Percentiles rank a stretch among this genome's conserved stretches.
phyloP scores from a whole-genome alignment of 768 basidiomycete genomes.

The Exidia glandulosa region DNA sequence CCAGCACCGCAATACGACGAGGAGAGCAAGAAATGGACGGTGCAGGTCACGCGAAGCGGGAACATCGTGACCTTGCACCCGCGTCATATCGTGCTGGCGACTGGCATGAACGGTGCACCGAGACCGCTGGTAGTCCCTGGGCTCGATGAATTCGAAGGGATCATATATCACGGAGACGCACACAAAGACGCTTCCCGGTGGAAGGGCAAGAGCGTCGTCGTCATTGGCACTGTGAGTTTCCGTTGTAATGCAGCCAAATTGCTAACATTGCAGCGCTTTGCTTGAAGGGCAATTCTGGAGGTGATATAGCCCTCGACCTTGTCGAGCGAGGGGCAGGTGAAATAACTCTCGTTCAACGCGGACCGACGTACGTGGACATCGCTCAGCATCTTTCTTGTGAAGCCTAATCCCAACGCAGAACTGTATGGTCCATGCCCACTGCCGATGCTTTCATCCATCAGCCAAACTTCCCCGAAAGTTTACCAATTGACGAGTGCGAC shows the following conservation, averaged over 20 bases:
- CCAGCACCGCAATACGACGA: slow-evolving; percentile 26
- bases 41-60: neutral
- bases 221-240: neutral
- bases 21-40: slow-evolving; percentile 12
- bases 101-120: neutral
- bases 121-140: neutral
- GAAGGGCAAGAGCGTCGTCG: neutral
- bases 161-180: neutral
- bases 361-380: too few relatives aligned
- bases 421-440: neutral
- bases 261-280: neutral
- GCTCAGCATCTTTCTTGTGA: neutral
- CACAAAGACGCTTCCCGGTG: neutral
- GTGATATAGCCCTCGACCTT: slow-evolving; percentile 4
- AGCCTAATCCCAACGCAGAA: neutral
- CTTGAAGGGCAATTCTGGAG: neutral
- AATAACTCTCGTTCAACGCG: too few relatives aligned
- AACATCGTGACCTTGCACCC: neutral
- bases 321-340: too few relatives aligned
- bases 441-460: neutral
- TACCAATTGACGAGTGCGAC: neutral
- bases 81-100: neutral
- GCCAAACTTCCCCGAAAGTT: neutral
- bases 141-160: neutral
- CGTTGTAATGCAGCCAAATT: neutral